These are phyloP conservation scores for Roridomyces roridus DNA, from an alignment of 768 basidiomycete genomes.

Conservation along the genomic window DNA sequence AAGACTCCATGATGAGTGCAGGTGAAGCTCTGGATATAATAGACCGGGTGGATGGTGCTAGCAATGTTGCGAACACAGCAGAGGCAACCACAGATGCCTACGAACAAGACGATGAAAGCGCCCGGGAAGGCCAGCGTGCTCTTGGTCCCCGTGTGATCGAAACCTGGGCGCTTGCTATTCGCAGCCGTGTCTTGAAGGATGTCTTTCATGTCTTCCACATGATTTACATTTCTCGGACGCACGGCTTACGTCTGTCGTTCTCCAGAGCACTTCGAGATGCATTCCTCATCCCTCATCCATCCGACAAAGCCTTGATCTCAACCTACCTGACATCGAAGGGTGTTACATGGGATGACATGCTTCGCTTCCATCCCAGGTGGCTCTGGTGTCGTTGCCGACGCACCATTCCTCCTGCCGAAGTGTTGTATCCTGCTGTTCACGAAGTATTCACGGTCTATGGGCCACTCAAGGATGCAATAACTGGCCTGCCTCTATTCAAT, in stretches of 20 bases:
- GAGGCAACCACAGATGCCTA: no score
- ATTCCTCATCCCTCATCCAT: slow-evolving; percentile 15
- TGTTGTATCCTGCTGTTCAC: slow-evolving; percentile 31
- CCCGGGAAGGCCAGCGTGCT: no score
- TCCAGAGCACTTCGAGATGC: slow-evolving; percentile 14
- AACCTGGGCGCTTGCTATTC: no score
- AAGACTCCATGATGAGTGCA: no score
- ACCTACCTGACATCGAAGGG: background rate
- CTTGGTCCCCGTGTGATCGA: no score
- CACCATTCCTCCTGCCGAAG: slow-evolving; percentile 38
- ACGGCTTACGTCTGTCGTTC: slow-evolving; percentile 13
- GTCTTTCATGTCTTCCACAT: slow-evolving; percentile 23
- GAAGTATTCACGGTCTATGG: slow-evolving; percentile 38
- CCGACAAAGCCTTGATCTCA: slow-evolving; percentile 12
- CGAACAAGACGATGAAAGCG: no score
- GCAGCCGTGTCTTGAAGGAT: slow-evolving; percentile 22
- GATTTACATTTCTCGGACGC: slow-evolving; percentile 18
- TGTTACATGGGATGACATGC: background rate
- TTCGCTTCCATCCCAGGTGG: background rate
- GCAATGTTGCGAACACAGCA: no score
- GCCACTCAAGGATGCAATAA: slow-evolving; percentile 37
- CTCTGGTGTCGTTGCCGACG: slow-evolving; percentile 5
- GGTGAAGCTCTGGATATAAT: no score
- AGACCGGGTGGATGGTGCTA: no score
- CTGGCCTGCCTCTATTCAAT: slow-evolving; percentile 37